Conservation (phyloP, 805 yeast genomes). For the Candida glaebosa region DNA sequence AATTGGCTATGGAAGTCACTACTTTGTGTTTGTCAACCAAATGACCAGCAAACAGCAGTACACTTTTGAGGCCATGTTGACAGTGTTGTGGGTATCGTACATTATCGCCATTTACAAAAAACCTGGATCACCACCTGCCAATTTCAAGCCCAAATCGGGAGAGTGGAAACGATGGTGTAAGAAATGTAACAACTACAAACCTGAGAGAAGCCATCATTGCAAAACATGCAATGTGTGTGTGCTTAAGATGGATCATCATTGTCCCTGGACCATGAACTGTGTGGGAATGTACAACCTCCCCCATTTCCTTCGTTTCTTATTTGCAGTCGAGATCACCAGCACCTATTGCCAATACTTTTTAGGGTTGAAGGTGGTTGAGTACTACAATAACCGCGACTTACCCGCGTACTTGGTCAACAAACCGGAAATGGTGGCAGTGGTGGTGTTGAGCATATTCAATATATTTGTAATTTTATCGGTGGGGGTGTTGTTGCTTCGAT, state of each 20-base stretch:
- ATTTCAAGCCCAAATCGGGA: constrained; percentile 39
- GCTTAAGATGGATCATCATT: constrained; percentile 89
- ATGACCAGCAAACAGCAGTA: constrained; percentile 38
- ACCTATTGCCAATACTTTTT: constrained; percentile 44
- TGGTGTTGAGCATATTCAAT: constrained; percentile 53
- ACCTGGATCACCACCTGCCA: constrained; percentile 67
- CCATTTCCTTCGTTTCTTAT: constrained; percentile 72
- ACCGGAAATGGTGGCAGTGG: constrained; percentile 51
- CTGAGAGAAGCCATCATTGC: constrained; percentile 86
- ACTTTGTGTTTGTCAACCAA: constrained; percentile 47
- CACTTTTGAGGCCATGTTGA: constrained; percentile 44
- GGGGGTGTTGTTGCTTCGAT: constrained; percentile 55
- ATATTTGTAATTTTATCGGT: constrained; percentile 62
- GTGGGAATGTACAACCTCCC: constrained; percentile 79
- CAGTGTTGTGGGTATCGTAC: constrained; percentile 74
- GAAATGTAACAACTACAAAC: constrained; percentile 71
- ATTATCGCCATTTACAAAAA: constrained; percentile 56
- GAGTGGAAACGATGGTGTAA: constrained; percentile 70
- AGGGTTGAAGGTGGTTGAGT: constrained; percentile 31
- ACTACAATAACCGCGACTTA: constrained; percentile 47
- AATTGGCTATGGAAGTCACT: constrained; percentile 63
- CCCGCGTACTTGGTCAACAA: constrained; percentile 57
- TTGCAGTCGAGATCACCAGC: constrained; percentile 58
- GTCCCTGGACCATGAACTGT: constrained; percentile 92
- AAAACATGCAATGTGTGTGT: constrained; percentile 72